Evolutionary conservation across 805 yeast species (phyloP).

Genomic region (Sporopachydermia quercuum): DNA sequence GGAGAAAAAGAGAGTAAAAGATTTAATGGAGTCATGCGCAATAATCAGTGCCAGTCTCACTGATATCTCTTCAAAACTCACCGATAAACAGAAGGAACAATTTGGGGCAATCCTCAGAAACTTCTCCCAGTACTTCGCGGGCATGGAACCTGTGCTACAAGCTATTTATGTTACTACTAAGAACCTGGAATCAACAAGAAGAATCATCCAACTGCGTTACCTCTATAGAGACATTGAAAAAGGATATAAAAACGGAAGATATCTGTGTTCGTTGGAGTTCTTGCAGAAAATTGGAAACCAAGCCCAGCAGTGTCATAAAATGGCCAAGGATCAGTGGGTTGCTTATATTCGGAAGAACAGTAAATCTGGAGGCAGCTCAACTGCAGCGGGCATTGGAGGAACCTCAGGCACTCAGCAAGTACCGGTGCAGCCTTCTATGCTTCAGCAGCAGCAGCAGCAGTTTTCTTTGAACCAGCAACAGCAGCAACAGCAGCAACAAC

Average conservation of each 20-base stretch:
- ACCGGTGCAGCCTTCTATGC: conserved; percentile 15
- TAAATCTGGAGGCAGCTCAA: conserved; percentile 19
- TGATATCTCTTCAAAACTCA: neutral
- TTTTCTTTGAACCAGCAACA: conserved; percentile 12
- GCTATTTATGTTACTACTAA: conserved; percentile 50
- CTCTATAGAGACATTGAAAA: conserved; percentile 69
- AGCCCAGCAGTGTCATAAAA: conserved; percentile 59
- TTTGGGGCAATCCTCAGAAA: neutral
- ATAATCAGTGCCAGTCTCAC: neutral
- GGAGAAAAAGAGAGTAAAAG: neutral
- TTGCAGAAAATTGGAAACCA: conserved; percentile 58
- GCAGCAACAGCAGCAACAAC: conserved; percentile 16
- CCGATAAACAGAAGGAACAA: neutral
- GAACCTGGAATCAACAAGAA: conserved; percentile 59
- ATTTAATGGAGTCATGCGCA: neutral
- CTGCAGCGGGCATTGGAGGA: conserved; percentile 14
- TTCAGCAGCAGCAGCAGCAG: conserved; percentile 10
- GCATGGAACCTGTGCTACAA: neutral
- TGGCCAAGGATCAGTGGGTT: conserved; percentile 45
- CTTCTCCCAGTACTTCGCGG: neutral
- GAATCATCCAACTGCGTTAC: conserved; percentile 62
- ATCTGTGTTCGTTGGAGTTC: conserved; percentile 58
- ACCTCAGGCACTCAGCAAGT: conserved; percentile 4
- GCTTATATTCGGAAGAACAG: conserved; percentile 21
- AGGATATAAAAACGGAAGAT: conserved; percentile 46